Base-by-base conservation (phyloP, 805 yeast genomes). In the Barnettozyma californica region DNA sequence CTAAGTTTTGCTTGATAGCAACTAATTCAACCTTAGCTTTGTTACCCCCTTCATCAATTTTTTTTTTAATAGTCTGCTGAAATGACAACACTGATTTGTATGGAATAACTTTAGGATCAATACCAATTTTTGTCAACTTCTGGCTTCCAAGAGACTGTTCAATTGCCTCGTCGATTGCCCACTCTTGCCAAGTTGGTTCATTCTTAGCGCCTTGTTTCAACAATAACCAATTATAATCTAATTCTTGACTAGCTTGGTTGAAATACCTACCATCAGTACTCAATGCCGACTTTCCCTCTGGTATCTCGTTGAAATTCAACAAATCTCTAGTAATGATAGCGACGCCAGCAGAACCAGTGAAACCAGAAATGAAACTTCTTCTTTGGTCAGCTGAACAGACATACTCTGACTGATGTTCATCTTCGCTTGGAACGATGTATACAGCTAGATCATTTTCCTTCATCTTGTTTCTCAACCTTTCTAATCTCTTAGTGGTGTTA, bases 221-320 rank as follows among this genome's bases (percentile, higher is more conserved):
- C 41, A 94, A 68, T 2, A 68, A 66, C 98, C 98, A 94, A 60
- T 81, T 81, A 35, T 67, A 60, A 63, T 88, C 95, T 47, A 94
- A 70, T 68, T 94, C 94, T 49, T 83, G 79, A 20, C 77, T 80
- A 1, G 98, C 98, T 68, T 94, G 99, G 50, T 87, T 71, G 65
- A 89, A 94, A 69, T 94, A 94, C 55, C 99, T 75, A 2, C 98
- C 98, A 67, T 94, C 99, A 0, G 99, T 94, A 9, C 95, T 81
- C 44, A 94, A 68, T 0, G 85, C 87, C 13, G 96, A 95, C 42
- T 80, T 77, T 1, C 89, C 88, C 10, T 68, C 69, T 20, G 78
- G 71, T 2, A 59, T 57, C 1, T 70, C 75, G 44, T 67, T 74
- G 58, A 71, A 67, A 27, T 68, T 66, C 37, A 73, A 57, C 7